Conservation (phyloP, 495 filamentous ascomycete species). For the Aspergillus kassunensis region DNA sequence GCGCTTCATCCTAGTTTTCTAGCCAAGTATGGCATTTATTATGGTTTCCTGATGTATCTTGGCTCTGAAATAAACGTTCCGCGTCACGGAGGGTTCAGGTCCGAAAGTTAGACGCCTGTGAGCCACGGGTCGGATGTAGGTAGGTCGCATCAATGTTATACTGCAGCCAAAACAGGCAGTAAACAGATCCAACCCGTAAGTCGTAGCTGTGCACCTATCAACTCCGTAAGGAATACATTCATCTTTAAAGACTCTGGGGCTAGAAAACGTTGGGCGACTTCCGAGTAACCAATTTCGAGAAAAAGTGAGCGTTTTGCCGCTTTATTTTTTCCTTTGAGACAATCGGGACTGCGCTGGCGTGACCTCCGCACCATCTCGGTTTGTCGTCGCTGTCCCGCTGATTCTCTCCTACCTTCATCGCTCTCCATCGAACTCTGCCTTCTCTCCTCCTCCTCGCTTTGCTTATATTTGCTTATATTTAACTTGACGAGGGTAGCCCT, state of each 20-base stretch:
- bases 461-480: background rate
- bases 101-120: background rate
- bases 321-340: conserved; percentile 12
- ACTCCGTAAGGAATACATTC: background rate
- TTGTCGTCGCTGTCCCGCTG: background rate
- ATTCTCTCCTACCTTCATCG: background rate
- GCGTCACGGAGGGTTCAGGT: background rate
- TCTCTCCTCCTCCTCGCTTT: conserved; percentile 9
- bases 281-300: background rate
- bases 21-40: background rate
- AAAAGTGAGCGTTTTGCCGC: background rate
- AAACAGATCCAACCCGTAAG: background rate
- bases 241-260: background rate
- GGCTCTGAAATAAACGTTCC: background rate
- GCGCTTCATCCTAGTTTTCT: too few relatives aligned
- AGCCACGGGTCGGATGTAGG: background rate
- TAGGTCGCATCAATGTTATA: too few relatives aligned
- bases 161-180: conserved; percentile 4
- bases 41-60: background rate
- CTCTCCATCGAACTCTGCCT: background rate
- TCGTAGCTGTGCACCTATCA: background rate
- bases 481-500: conserved; percentile 2
- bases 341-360: conserved; percentile 5
- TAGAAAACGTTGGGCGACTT: background rate
- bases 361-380: conserved; percentile 5